Base-by-base conservation (phyloP, 2,329 filamentous ascomycete genomes). In the Calonectria naviculata region DNA sequence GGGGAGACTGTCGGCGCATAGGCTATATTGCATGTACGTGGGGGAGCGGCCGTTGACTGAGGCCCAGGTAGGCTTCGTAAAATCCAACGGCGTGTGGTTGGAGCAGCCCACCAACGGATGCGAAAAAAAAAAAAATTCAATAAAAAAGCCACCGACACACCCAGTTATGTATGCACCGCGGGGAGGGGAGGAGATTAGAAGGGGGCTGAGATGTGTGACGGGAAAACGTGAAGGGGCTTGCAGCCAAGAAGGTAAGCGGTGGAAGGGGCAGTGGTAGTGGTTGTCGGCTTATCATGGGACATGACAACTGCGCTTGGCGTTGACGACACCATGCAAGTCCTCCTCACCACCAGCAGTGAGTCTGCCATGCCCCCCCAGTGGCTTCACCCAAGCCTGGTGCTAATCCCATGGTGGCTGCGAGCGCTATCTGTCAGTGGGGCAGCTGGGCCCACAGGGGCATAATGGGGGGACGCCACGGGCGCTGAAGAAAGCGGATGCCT, bases 261-360 rank as follows among this genome's bases (percentile, higher is more conserved):
- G 49, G 67, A 42, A 70, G 67, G 70, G 24, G 58, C 36, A 21
- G 28, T 34, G 49, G 63, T 67, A 72, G 63, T 69, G 71, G 69
- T 72, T 72, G 74, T 74, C 73, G 71, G 76, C 76, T 78, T 76
- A 78, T 78, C 76, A 75, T 74, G 63, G 60, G 41, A 56, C 28
- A 67, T 75, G 69, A 76, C 71, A 52, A 61, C 58, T 56, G 65
- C 67, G 66, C 75, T 77, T 77, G 75, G 72, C 72, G 72, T 72
- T 70, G 70, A 70, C 56, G 28, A 68, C 21, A 26, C 44, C 42
- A 42, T 54, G 28, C 44, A 52, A 68, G 46, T 28, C 46, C 21
- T 56, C 21, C 49, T 61, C 61, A 29, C 62, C 41, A 41, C 9
- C 68, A 68, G 44, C 31, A 41, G 52, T 15, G n/a, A 34, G 34